Evolutionary conservation across 1,284 basidiomycete genomes (phyloP).

Genomic region (Sphaerobolus stellatus): DNA sequence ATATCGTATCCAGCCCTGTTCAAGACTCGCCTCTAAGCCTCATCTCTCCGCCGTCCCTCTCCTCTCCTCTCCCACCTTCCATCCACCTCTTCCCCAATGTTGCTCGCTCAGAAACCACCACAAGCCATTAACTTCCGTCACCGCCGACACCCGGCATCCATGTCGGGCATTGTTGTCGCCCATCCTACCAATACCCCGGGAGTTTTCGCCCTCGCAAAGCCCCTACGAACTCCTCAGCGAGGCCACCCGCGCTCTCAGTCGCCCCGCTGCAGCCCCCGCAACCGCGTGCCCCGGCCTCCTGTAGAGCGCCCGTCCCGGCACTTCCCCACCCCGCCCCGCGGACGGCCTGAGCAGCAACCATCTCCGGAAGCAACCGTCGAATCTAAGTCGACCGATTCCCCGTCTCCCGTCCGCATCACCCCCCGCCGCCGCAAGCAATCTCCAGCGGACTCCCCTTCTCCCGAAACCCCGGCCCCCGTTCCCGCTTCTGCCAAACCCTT

Average conservation of each 20-base stretch:
- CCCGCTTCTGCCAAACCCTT: not conserved
- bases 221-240: not conserved
- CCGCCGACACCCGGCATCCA: slow-evolving; percentile 10
- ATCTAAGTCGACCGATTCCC: slow-evolving; percentile 10
- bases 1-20: not conserved
- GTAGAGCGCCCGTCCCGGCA: not conserved
- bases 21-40: not conserved
- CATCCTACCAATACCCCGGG: slow-evolving; percentile 10
- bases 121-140: slow-evolving; percentile 12
- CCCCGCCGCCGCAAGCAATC: not conserved
- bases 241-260: slow-evolving; percentile 7
- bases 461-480: not conserved
- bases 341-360: no score
- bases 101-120: slow-evolving; percentile 11
- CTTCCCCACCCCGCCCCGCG: not conserved
- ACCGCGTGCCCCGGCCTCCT: slow-evolving; percentile 3
- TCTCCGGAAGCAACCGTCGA: no score
- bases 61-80: not conserved
- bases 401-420: not conserved
- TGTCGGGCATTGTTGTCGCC: slow-evolving; percentile 7
- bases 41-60: not conserved
- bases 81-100: not conserved
- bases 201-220: slow-evolving; percentile 7
- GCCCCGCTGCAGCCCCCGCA: slow-evolving; percentile 3
- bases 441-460: not conserved